Base-by-base conservation (phyloP, 176 grass and related monocot genomes). In the Avena eriantha region DNA sequence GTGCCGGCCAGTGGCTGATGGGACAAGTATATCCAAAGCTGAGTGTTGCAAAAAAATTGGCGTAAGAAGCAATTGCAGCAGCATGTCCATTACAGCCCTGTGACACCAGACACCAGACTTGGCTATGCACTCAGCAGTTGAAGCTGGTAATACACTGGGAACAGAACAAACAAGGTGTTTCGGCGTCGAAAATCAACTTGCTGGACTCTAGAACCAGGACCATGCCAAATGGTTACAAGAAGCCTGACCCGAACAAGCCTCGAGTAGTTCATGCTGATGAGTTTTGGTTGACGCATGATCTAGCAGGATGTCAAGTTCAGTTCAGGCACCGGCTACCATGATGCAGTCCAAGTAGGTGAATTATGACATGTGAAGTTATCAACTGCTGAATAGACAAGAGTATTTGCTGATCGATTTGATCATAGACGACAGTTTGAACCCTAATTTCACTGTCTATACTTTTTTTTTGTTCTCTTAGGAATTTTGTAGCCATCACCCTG, bases 231-330 rank as follows among this genome's bases (percentile, higher is more conserved):
- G 68, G 31, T 59, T 87, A 50, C 68, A 51, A 69, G 58, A 83
- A 76, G 53, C 48, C 69, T 76, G 76, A 31, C 2, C 33, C 18
- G 35, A 68, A 56, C 67, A 57, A 67, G 36, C 67, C 21, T 59
- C 4, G 21, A 70, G 81, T 84, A 22, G 48, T 87, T 80, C 41
- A 41, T 91, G 85, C 81, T 69, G 89, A 87, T 69, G 88, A 68
- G 75, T 83, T 91, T 87, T 60, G n/a, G 68, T 84, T 91, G 74
- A 84, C 43, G 89, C 85, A 69, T 53, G 82, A 91, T 76, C 75
- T 87, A 18, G 68, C 17, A 41, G 58, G 75, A 66, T 86, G 64
- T 41, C 0, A 69, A 68, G 21, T 45, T 82, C 69, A 81, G 69
- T 74, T 39, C 13, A 36, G 45, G 18, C 46, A 47, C 48, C 65